A percentile compares a stretch with the other conserved stretches of the same genome.
Conservation (phyloP, 2,329 filamentous ascomycete species). For the Trichophyton verrucosum region DNA sequence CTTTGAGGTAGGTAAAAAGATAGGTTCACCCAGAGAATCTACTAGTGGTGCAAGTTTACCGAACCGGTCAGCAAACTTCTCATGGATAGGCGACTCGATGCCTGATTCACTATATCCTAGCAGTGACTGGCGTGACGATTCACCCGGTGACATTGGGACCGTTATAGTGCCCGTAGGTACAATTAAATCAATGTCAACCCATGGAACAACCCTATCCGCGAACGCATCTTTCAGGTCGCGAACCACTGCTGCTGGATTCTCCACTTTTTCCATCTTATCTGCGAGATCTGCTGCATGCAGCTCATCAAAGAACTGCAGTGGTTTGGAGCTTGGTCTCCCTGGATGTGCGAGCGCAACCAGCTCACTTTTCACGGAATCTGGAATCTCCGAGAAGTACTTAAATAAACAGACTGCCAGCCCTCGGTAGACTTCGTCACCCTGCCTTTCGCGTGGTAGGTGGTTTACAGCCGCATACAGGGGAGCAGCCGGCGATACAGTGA, state of each 20-base stretch:
- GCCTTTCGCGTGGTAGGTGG: slow-evolving; percentile 80
- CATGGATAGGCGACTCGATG: slow-evolving; percentile 32
- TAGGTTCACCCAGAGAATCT: slow-evolving; percentile 65
- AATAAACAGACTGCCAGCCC: slow-evolving; percentile 82
- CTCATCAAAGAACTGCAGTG: slow-evolving; percentile 66
- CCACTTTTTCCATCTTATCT: slow-evolving; percentile 68
- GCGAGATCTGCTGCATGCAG: slow-evolving; percentile 88
- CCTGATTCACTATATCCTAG: slow-evolving; percentile 40
- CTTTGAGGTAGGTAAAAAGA: slow-evolving; percentile 77
- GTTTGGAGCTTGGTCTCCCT: slow-evolving; percentile 48
- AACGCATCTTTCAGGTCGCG: slow-evolving; percentile 61
- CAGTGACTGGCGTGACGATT: slow-evolving; percentile 48
- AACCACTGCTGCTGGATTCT: slow-evolving; percentile 61
- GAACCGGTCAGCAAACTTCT: slow-evolving; percentile 56
- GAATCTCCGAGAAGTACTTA: slow-evolving; percentile 87
- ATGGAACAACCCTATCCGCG: slow-evolving; percentile 68
- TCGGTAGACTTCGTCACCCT: slow-evolving; percentile 86
- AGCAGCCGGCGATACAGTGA: slow-evolving; percentile 87
- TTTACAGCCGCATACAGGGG: slow-evolving; percentile 83
- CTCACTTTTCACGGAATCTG: slow-evolving; percentile 59
- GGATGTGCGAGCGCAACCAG: slow-evolving; percentile 46
- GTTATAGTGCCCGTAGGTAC: slow-evolving; percentile 64
- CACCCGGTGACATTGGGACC: slow-evolving; percentile 42
- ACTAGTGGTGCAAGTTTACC: slow-evolving; percentile 65
- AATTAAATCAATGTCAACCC: slow-evolving; percentile 78